These are phyloP conservation scores for Geranium incanum DNA, from an alignment of 441 rosid species.

Conservation along the genomic window DNA sequence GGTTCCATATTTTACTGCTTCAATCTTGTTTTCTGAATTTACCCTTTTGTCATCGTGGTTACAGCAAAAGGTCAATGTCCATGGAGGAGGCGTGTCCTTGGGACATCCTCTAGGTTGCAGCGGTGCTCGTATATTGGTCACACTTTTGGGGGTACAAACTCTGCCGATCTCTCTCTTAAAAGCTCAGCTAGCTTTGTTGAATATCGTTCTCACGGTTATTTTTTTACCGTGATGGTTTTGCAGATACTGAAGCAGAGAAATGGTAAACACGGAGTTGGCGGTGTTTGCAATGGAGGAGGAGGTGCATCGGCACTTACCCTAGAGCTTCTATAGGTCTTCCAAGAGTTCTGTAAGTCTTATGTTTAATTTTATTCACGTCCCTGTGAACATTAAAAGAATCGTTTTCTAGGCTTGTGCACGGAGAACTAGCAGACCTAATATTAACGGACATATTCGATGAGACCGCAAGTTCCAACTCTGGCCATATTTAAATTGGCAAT, in stretches of 20 bases:
- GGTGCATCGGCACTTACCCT: slow-evolving; percentile 89
- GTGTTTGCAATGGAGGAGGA: slow-evolving; percentile 96
- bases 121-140: slow-evolving; percentile 85
- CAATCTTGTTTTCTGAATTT: not conserved
- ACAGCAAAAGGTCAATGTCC: slow-evolving; percentile 78
- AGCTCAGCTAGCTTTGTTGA: not conserved
- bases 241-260: slow-evolving; percentile 66
- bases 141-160: slow-evolving; percentile 70
- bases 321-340: slow-evolving; percentile 50
- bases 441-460: too few relatives aligned
- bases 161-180: not conserved
- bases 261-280: slow-evolving; percentile 75
- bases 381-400: not conserved
- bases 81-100: slow-evolving; percentile 91
- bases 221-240: slow-evolving; percentile 13
- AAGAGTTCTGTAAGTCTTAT: slow-evolving; percentile 21
- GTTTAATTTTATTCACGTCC: not conserved
- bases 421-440: not conserved
- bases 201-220: not conserved
- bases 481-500: too few relatives aligned
- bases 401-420: not conserved
- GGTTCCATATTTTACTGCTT: not conserved
- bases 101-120: slow-evolving; percentile 99
- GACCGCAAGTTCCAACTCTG: too few relatives aligned
- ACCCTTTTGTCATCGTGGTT: slow-evolving; percentile 3